These are phyloP conservation scores for Apophysomyces elegans DNA, from an alignment of 371 early-diverging fungal species.

Conservation along the genomic window DNA sequence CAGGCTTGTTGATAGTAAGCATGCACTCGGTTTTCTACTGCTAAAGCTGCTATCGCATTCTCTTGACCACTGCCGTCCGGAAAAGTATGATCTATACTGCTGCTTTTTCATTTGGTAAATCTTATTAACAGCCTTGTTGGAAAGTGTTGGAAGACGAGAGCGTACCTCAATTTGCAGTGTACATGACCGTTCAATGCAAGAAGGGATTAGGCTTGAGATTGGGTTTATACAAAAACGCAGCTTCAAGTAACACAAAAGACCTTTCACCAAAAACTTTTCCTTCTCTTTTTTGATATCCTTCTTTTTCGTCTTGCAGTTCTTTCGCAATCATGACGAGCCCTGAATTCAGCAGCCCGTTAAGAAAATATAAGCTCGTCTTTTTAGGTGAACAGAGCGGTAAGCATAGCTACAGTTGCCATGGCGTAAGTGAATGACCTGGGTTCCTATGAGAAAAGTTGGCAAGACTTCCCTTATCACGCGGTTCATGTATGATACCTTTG, in stretches of 20 bases:
- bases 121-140: too few species aligned
- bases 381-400: conserved; percentile 96
- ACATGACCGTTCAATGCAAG: background rate
- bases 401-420: background rate
- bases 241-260: background rate
- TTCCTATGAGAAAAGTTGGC: conserved; percentile 73
- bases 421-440: background rate
- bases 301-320: background rate
- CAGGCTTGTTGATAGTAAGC: too few species aligned
- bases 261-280: conserved; percentile 12
- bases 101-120: too few species aligned
- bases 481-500: conserved; percentile 99
- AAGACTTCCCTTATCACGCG: conserved; percentile 99
- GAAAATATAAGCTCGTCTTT: conserved; percentile 93
- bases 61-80: too few species aligned
- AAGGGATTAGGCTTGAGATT: background rate
- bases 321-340: conserved; percentile 23
- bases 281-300: conserved; percentile 1
- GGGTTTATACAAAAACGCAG: background rate
- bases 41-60: too few species aligned
- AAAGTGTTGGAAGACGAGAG: too few species aligned
- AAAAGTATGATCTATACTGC: too few species aligned
- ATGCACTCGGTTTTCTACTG: too few species aligned
- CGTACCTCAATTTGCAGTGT: background rate
- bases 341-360: conserved; percentile 66